Conservation (phyloP, 1,284 basidiomycete genomes). For the Coniferiporia sulphurascens region DNA sequence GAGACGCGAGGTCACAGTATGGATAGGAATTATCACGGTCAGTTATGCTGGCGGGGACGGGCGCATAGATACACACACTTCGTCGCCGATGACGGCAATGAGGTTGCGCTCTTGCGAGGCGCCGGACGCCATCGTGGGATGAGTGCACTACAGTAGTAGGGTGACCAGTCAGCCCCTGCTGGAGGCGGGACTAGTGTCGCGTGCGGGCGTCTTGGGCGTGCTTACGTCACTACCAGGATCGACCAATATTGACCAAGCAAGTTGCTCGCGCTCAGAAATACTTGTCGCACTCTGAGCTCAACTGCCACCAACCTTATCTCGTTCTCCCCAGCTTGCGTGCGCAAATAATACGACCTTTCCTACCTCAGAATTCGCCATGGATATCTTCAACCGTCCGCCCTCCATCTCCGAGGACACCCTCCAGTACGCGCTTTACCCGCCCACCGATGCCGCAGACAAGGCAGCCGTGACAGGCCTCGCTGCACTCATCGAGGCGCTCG, state of each 20-base stretch:
- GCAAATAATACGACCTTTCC: too few species aligned
- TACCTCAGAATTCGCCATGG: conserved; percentile 21
- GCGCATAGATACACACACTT: conserved; percentile 46
- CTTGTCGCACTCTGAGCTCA: not conserved
- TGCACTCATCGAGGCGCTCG: conserved; percentile 58
- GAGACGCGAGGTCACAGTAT: not conserved
- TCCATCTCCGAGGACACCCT: conserved; percentile 83
- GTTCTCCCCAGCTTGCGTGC: too few species aligned
- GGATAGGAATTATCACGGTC: not conserved
- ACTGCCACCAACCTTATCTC: not conserved
- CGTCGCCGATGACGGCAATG: conserved; percentile 93
- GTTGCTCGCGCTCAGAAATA: too few species aligned
- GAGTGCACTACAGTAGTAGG: not conserved
- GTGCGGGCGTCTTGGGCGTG: not conserved
- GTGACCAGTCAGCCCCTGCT: not conserved
- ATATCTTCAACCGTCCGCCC: conserved; percentile 67
- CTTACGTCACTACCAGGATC: not conserved
- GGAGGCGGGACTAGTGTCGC: not conserved
- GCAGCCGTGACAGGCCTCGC: conserved; percentile 64
- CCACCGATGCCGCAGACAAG: conserved; percentile 45
- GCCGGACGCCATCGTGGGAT: conserved; percentile 26
- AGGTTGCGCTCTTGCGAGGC: conserved; percentile 80
- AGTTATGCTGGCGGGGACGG: not conserved
- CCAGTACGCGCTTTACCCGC: conserved; percentile 68
- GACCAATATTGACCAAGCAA: not conserved